phyloP scores from a whole-genome alignment of 2,329 filamentous ascomycete species.

The Huntiella savannae region DNA sequence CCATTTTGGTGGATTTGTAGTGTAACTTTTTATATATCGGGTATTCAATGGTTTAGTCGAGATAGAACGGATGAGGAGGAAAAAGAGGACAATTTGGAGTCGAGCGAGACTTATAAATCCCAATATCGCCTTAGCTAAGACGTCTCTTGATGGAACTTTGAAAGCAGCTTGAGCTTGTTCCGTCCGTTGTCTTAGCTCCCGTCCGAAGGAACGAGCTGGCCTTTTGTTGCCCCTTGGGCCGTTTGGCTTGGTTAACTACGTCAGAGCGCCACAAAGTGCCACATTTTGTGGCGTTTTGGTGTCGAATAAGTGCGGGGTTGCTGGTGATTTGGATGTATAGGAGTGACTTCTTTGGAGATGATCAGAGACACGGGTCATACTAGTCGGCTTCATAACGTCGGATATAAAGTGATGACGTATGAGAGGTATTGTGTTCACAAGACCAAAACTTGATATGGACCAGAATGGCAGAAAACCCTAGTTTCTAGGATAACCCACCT shows the following conservation, averaged over 20 bases:
- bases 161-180: not conserved
- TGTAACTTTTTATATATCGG: not conserved
- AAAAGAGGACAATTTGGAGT: not conserved
- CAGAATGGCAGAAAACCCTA: too few relatives aligned
- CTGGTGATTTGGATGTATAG: too few relatives aligned
- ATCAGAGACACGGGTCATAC: too few relatives aligned
- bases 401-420: too few relatives aligned
- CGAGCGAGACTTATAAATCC: not conserved
- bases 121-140: too few relatives aligned
- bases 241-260: not conserved
- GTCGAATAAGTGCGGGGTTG: too few relatives aligned
- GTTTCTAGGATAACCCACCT: too few relatives aligned
- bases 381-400: too few relatives aligned
- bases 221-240: constrained; percentile 5
- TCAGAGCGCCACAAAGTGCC: not conserved
- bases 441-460: too few relatives aligned
- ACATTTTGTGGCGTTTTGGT: too few relatives aligned
- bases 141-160: not conserved
- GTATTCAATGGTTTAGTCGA: not conserved
- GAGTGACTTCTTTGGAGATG: too few relatives aligned
- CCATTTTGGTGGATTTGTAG: constrained; percentile 22
- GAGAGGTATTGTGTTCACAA: too few relatives aligned
- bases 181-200: not conserved
- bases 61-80: not conserved
- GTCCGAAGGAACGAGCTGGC: constrained; percentile 11